Evolutionary conservation across 176 grass and related monocot species (phyloP), one percentile per base, ranked within the genome.

Genomic region (Otatea glauca): DNA sequence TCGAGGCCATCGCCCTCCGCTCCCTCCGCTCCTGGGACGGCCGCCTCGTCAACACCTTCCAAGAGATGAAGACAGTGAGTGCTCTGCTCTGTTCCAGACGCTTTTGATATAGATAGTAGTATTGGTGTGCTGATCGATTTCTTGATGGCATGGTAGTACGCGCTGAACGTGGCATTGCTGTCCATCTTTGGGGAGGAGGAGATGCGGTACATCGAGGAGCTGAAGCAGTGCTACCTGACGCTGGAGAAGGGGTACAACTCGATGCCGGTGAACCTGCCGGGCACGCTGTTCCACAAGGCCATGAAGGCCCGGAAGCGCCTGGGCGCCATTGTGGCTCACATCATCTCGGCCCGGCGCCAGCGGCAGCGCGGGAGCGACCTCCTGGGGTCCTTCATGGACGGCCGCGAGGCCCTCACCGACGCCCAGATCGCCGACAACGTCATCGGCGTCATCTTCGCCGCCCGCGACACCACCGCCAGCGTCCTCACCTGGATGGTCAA

Each of bases 401-500:
- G 54, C 77, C 89, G 91, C 65, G 93, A 91, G 89, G 90, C 80
- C 2, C 92, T 99, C 67, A 92, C 93, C 51, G 97, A 99, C 80
- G 90, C 80, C 64, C 97, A 99, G 88, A 92, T 99, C 43, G 86
- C 91, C 17, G 97, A 99, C 88, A 99, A 99, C 87, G 79, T 95
- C 75, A 92, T 99, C 69, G 97, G 97, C 15, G 84, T 99, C 81
- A 89, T 99, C 77, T 99, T 99, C 42, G 97, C 97, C 9, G 97
- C 97, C 35, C 87, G 97, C 20, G 97, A 99, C 86, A 99, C 97
- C 73, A 99, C 97, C 23, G 97, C 93, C 56, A 96, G 93, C 51
- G 97, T 99, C 56, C 92, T 99, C 83, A 99, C 97, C 49, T 99
- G 97, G 97, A 92, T 99, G 83, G 90, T 99, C 77, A 99, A 99